phyloP scores from a whole-genome alignment of 352 stramenopile species.

The Globisporangium irregulare region DNA sequence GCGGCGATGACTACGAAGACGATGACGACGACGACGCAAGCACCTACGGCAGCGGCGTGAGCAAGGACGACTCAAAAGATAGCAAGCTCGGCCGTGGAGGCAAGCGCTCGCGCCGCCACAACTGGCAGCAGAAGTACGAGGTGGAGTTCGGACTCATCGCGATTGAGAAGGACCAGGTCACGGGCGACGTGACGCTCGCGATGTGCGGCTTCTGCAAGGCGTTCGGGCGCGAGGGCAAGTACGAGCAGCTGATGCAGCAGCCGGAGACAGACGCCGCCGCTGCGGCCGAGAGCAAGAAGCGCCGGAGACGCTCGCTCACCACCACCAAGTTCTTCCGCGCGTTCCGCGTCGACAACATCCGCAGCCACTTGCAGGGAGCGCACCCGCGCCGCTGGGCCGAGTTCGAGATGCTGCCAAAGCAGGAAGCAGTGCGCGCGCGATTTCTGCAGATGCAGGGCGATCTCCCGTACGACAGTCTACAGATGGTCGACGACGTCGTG shows the following conservation, averaged over 20 bases:
- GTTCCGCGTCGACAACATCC: conserved; percentile 86
- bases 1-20: conserved; percentile 32
- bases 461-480: conserved; percentile 57
- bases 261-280: conserved; percentile 41
- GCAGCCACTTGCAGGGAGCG: conserved; percentile 75
- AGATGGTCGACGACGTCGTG: conserved; percentile 73
- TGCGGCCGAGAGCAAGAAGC: conserved; percentile 60
- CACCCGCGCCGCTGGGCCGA: conserved; percentile 74
- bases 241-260: conserved; percentile 63
- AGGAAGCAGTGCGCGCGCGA: conserved; percentile 47
- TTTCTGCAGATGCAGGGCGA: conserved; percentile 72
- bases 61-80: conserved; percentile 25
- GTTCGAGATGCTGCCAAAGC: conserved; percentile 80
- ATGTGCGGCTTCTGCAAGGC: conserved; percentile 85
- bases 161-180: conserved; percentile 65
- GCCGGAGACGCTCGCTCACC: conserved; percentile 68
- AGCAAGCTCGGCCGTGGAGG: conserved; percentile 26
- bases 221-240: conserved; percentile 76
- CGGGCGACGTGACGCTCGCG: conserved; percentile 68
- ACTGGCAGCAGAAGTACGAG: conserved; percentile 82
- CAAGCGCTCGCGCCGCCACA: conserved; percentile 64
- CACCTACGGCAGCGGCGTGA: conserved; percentile 3
- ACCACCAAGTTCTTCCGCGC: conserved; percentile 87
- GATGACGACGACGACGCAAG: conserved; percentile 44
- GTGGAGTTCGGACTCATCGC: conserved; percentile 73